A percentile compares a stretch with the other conserved stretches of the same genome.
Evolutionary conservation across 2,329 filamentous ascomycete genomes (phyloP).

Genomic region (Trichoderma cornu-damae): DNA sequence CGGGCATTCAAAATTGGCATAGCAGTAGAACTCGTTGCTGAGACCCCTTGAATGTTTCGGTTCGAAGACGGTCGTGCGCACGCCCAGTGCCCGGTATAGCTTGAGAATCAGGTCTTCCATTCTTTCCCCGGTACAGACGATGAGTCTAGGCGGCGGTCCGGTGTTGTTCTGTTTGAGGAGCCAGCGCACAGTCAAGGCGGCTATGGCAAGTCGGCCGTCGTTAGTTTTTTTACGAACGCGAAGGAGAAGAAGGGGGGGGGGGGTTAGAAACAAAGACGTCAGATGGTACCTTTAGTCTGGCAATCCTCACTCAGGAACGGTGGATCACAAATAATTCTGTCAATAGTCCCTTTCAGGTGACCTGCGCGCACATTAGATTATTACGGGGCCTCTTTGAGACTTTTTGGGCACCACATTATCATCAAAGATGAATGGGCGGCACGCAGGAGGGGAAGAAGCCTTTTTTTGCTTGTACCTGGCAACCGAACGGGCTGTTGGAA

Average conservation of each 20-base stretch:
- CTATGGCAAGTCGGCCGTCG: constrained; percentile 35
- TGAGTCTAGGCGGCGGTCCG: constrained; percentile 38
- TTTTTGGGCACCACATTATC: too few relatives aligned
- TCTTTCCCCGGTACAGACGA: constrained; percentile 73
- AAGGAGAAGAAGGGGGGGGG: too few relatives aligned
- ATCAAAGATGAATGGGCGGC: neutral
- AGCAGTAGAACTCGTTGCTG: constrained; percentile 77
- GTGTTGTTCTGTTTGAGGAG: constrained; percentile 45
- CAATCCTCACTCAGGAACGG: constrained; percentile 77
- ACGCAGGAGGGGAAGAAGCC: too few relatives aligned
- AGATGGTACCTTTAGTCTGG: constrained; percentile 63
- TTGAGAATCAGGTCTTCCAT: constrained; percentile 61
- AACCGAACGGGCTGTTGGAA: constrained; percentile 63
- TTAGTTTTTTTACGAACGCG: neutral
- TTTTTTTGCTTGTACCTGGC: constrained; percentile 48
- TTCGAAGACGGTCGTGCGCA: constrained; percentile 62
- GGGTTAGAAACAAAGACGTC: constrained; percentile 2
- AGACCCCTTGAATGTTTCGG: constrained; percentile 65
- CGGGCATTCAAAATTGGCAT: constrained; percentile 67
- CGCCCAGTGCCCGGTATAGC: constrained; percentile 60
- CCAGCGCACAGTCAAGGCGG: constrained; percentile 70
- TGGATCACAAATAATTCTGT: constrained; percentile 70
- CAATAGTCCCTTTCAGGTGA: constrained; percentile 55
- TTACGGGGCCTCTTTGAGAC: neutral
- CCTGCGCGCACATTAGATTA: neutral